Evolutionary conservation across 768 basidiomycete genomes (phyloP).

Genomic region (Filobasidium floriforme): DNA sequence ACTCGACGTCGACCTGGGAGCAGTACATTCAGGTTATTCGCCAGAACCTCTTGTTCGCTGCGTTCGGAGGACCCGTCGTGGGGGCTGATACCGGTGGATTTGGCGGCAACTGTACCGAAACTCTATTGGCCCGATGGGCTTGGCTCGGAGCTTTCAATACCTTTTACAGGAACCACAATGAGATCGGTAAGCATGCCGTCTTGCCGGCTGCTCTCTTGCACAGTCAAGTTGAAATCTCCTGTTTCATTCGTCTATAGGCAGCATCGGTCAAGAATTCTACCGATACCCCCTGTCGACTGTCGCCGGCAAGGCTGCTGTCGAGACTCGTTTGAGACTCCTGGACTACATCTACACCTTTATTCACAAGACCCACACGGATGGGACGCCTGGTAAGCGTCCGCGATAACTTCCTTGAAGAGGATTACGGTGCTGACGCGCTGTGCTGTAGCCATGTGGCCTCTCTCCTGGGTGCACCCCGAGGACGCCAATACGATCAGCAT

Average conservation of each 20-base stretch:
- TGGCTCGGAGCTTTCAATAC: slow-evolving; percentile 73
- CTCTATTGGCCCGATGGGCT: slow-evolving; percentile 79
- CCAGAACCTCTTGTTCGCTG: slow-evolving; percentile 58
- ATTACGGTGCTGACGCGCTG: no score
- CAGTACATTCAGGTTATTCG: slow-evolving; percentile 44
- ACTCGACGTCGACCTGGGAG: slow-evolving; percentile 68
- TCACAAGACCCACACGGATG: slow-evolving; percentile 75
- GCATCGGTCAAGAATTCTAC: slow-evolving; percentile 19
- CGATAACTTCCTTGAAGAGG: no score
- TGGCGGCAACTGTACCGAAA: slow-evolving; percentile 63
- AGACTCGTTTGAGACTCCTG: slow-evolving; percentile 14
- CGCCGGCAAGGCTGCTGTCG: slow-evolving; percentile 8
- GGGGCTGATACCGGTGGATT: slow-evolving; percentile 62
- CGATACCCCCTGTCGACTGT: slow-evolving; percentile 11
- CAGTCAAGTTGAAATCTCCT: no score
- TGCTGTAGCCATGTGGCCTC: slow-evolving; percentile 14
- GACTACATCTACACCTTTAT: slow-evolving; percentile 16
- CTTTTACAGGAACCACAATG: slow-evolving; percentile 68
- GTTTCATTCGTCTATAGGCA: not conserved
- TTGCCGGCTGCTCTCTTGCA: no score
- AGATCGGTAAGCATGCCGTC: slow-evolving; percentile 50
- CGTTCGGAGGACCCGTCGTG: slow-evolving; percentile 67
- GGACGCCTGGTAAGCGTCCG: slow-evolving; percentile 50
- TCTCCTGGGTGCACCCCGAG: slow-evolving; percentile 18
- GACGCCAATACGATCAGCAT: slow-evolving; percentile 10